These are phyloP conservation scores for Calycina herbarum DNA, from an alignment of 2,329 filamentous ascomycete genomes.

Conservation along the genomic window DNA sequence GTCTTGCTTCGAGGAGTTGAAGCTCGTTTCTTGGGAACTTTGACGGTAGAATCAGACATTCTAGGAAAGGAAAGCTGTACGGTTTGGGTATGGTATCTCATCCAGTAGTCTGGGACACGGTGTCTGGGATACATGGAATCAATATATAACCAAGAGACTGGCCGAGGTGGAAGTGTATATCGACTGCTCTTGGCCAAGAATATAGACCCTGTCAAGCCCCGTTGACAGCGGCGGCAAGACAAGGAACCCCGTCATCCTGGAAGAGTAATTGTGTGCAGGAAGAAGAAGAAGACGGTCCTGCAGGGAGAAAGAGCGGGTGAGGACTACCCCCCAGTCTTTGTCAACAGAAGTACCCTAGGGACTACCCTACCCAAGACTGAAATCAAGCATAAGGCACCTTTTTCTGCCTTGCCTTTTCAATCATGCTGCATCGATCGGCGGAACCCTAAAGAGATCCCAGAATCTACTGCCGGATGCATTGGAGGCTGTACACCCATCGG, in stretches of 20 bases:
- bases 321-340: no score
- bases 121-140: neutral
- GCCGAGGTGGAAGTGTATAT: neutral
- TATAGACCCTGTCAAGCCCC: constrained; percentile 3
- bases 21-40: constrained; percentile 18
- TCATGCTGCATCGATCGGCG: neutral
- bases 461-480: neutral
- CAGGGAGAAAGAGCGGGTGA: neutral
- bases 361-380: neutral
- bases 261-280: constrained; percentile 1
- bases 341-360: neutral
- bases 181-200: neutral
- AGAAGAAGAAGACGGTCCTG: neutral
- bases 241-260: neutral
- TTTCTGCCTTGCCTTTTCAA: neutral
- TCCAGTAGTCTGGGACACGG: neutral
- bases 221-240: constrained; percentile 1
- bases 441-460: neutral
- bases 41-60: constrained; percentile 14
- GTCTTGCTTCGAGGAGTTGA: constrained; percentile 42
- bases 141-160: neutral
- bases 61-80: neutral
- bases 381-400: neutral
- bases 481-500: neutral
- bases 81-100: neutral